Evolutionary conservation across 495 filamentous ascomycete species (phyloP), one percentile per base, ranked within the genome.

Genomic region (Recurvomyces mirabilis): DNA sequence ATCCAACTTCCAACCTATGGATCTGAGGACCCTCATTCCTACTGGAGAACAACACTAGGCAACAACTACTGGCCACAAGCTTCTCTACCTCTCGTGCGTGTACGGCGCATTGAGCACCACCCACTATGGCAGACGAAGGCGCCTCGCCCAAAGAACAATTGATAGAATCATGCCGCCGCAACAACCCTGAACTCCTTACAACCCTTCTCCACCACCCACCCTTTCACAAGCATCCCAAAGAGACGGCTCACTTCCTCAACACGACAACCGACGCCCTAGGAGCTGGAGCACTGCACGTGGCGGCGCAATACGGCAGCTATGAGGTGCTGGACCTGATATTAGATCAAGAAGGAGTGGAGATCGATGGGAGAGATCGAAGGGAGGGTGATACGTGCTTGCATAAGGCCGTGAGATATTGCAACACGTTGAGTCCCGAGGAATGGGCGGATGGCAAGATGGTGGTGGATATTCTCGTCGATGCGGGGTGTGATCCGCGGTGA

Each of bases 351-450:
- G 84, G 76, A 43, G 81, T 98, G 62, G 91, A 98, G 70, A 93
- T 91, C 61, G 91, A 98, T 70, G 85, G 85, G 5, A 51, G 84
- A 42, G 85, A 81, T 60, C 78, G 79, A 22, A 49, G 76, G 56
- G 91, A 96, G 49, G 74, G 77, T 44, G 87, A 96, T 64, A 95
- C 87, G 1, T 88, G 89, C 6, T 71, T 98, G 26, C 91, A 98
- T 70, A 74, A 74, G 55, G 87, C 86, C 13, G 81, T 98, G 28
- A 75, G 82, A 23, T 94, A 78, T 64, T 78, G 84, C 61, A 94
- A 89, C 64, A 45, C 46, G 14, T 28, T 60, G 20, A 10, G 30
- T 32, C 38, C 53, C 3, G 74, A 70, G 22, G 78, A 71, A 46
- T 68, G 75, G 45, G 31, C 22, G 22, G 71, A 78, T 24, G 87